Conservation (phyloP, 2,329 filamentous ascomycete species). For the Diatrype stigma region DNA sequence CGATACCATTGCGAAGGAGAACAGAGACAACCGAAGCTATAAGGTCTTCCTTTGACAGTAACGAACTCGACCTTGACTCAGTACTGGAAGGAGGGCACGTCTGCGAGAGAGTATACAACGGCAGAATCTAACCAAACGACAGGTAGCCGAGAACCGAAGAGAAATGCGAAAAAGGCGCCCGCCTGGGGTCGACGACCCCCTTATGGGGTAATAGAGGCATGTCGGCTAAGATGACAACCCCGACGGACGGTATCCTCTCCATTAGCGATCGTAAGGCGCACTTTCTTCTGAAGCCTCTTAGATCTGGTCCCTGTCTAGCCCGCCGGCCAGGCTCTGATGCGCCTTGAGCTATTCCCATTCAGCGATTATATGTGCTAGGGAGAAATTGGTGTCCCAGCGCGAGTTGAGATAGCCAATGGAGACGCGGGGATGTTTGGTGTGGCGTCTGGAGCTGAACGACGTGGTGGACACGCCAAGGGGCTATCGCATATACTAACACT, state of each 20-base stretch:
- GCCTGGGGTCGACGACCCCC: background rate
- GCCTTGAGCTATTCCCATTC: conserved; percentile 18
- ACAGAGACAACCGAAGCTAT: background rate
- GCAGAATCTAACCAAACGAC: too few relatives aligned
- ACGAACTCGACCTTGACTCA: background rate
- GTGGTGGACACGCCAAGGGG: conserved; percentile 20
- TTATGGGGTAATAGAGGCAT: background rate
- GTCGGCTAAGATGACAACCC: conserved; percentile 2
- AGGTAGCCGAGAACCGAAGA: too few relatives aligned
- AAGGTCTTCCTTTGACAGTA: background rate
- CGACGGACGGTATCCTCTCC: conserved; percentile 3
- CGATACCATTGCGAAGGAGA: conserved; percentile 17
- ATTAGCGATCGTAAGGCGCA: conserved; percentile 12
- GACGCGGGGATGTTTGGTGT: conserved; percentile 11
- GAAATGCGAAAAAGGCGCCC: background rate
- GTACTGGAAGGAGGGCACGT: too few relatives aligned
- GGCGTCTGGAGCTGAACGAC: conserved; percentile 34
- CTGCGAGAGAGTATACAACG: too few relatives aligned
- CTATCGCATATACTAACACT: conserved; percentile 19
- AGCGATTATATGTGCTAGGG: conserved; percentile 5
- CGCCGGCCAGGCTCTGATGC: background rate
- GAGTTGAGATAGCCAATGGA: conserved; percentile 20
- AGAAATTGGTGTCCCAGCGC: conserved; percentile 23
- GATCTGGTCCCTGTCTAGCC: conserved; percentile 2
- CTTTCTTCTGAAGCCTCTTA: conserved; percentile 6